Percentiles rank a stretch among this genome's conserved stretches.
phyloP scores from a whole-genome alignment of 345 rosid species.

The Corymbia maculata region DNA sequence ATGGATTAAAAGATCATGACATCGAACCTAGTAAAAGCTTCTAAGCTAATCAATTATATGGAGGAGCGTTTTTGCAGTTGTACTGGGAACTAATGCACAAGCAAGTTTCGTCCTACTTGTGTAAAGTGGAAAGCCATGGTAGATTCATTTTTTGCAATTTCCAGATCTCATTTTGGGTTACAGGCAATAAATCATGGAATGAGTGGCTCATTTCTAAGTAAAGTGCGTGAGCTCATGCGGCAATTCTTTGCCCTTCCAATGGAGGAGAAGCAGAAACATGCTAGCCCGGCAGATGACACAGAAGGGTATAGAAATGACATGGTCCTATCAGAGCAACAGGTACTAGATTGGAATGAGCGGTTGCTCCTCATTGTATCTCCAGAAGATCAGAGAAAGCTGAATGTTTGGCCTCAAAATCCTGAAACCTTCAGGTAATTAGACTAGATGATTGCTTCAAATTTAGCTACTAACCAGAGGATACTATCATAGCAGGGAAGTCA shows the following conservation, averaged over 20 bases:
- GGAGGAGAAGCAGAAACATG: conserved; percentile 16
- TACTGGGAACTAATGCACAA: neutral
- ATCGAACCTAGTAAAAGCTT: neutral
- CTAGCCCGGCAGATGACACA: conserved; percentile 7
- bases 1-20: neutral
- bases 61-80: neutral
- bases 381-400: conserved; percentile 1
- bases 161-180: neutral
- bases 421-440: neutral
- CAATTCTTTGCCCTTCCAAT: conserved; percentile 16
- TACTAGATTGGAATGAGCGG: conserved; percentile 16
- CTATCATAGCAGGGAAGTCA: accelerated
- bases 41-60: neutral
- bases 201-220: conserved; percentile 4
- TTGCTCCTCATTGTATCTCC: conserved; percentile 11
- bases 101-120: neutral
- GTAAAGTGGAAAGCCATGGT: neutral
- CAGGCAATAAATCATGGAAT: conserved; percentile 22
- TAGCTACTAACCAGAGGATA: accelerated
- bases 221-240: conserved; percentile 1
- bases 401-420: conserved; percentile 1
- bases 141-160: neutral
- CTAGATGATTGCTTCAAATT: accelerated
- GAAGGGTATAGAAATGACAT: conserved; percentile 23
- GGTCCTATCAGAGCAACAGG: conserved; percentile 8